phyloP scores from a whole-genome alignment of 495 filamentous ascomycete genomes.

The Penicillium salamii region DNA sequence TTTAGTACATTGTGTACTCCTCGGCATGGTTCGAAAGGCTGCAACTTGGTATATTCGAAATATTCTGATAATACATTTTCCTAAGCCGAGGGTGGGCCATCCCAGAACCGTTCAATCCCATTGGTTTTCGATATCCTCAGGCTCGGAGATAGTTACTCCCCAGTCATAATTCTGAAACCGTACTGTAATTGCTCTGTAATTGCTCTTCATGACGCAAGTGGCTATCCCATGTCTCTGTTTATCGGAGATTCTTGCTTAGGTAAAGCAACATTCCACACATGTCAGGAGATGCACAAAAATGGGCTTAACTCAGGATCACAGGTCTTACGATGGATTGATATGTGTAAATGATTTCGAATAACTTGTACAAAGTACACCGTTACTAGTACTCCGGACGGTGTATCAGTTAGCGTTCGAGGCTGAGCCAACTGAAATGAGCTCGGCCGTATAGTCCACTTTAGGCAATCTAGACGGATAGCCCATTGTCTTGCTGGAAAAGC shows the following conservation, averaged over 20 bases:
- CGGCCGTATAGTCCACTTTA: neutral
- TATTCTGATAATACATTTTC: neutral
- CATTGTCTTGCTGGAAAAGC: neutral
- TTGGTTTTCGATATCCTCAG: neutral
- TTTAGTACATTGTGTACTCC: too few relatives aligned
- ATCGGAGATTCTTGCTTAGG: neutral
- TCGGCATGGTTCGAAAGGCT: too few relatives aligned
- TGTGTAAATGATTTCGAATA: too few relatives aligned
- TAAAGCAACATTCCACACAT: conserved; percentile 11
- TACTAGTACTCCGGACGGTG: neutral
- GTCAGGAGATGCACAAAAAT: neutral
- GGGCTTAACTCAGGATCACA: too few relatives aligned
- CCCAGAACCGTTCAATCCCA: neutral
- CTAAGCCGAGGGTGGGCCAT: neutral
- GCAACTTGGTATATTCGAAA: too few relatives aligned
- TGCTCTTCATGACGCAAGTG: conserved; percentile 18
- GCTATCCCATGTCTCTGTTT: conserved; percentile 16
- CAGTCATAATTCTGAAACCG: neutral
- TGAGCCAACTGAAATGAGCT: neutral
- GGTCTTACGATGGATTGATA: neutral
- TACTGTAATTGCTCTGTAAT: neutral
- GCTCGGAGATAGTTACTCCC: conserved; percentile 5
- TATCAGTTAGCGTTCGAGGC: neutral
- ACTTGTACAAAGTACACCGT: neutral
- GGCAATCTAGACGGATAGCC: neutral